Evolutionary conservation across 306 rosid species (phyloP).

Genomic region (Rosa persica): DNA sequence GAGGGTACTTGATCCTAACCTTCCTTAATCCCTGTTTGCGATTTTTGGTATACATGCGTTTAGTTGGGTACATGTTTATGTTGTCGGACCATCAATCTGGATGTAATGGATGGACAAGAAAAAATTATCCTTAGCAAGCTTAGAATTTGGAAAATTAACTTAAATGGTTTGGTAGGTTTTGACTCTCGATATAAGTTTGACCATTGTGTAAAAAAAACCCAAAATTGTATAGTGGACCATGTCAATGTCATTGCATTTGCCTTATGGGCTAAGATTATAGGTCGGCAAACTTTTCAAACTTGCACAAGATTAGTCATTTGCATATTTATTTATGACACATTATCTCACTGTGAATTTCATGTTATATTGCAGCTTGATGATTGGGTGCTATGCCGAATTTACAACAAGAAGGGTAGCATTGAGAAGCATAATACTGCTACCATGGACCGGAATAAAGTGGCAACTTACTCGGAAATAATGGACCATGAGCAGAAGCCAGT

Average conservation of each 20-base stretch:
- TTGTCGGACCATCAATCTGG: not conserved
- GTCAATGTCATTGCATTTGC: not conserved
- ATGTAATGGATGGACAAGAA: not conserved
- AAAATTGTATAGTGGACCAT: not conserved
- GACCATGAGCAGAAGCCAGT: slow-evolving; percentile 61
- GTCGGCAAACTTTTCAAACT: not conserved
- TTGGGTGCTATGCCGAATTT: slow-evolving; percentile 90
- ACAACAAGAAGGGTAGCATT: slow-evolving; percentile 81
- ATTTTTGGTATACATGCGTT: not conserved
- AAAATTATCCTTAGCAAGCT: not conserved
- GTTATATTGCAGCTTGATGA: slow-evolving; percentile 75
- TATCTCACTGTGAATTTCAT: not conserved
- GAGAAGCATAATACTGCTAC: slow-evolving; percentile 44
- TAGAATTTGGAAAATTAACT: not conserved
- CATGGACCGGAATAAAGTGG: slow-evolving; percentile 15
- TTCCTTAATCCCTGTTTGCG: not conserved
- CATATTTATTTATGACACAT: not conserved
- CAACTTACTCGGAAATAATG: slow-evolving; percentile 29
- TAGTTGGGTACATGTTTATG: not conserved
- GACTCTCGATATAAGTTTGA: not conserved
- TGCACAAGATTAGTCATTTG: not conserved
- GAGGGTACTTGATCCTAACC: slow-evolving; percentile 47
- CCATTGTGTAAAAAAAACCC: not conserved
- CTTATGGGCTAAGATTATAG: not conserved
- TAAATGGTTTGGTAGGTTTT: slow-evolving; percentile 1